Conservation (phyloP, 1,139 yeast species). For the Diutina neorugosa region DNA sequence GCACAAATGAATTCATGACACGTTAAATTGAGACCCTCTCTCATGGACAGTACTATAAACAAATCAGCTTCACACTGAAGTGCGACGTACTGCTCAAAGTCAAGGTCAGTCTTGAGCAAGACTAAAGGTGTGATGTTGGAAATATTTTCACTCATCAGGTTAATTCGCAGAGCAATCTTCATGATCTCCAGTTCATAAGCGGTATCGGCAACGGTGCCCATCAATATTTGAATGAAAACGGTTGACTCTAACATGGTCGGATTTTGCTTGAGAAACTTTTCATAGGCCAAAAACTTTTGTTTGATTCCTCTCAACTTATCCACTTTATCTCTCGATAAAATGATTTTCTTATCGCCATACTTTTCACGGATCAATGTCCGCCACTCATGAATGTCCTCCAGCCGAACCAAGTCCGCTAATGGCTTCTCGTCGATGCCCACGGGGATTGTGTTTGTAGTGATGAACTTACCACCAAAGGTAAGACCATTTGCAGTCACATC, state of each 20-base stretch:
- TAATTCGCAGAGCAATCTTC: conserved; percentile 74
- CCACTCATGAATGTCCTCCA: conserved; percentile 57
- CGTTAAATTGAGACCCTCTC: conserved; percentile 95
- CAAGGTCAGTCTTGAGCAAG: conserved; percentile 76
- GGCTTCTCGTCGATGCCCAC: conserved; percentile 78
- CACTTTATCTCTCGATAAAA: conserved; percentile 81
- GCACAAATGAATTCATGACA: conserved; percentile 90
- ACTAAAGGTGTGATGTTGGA: conserved; percentile 81
- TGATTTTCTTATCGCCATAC: conserved; percentile 60
- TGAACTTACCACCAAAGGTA: conserved; percentile 52
- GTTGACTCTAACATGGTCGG: conserved; percentile 63
- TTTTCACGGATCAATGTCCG: conserved; percentile 58
- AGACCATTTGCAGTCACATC: conserved; percentile 74
- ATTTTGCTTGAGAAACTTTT: conserved; percentile 53
- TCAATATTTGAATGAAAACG: conserved; percentile 74
- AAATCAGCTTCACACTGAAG: conserved; percentile 75
- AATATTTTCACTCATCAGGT: conserved; percentile 59
- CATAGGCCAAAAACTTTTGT: conserved; percentile 82
- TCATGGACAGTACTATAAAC: conserved; percentile 78
- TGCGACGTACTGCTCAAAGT: conserved; percentile 81
- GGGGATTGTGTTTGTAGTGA: conserved; percentile 59
- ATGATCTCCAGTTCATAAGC: conserved; percentile 62
- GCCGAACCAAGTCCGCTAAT: conserved; percentile 32
- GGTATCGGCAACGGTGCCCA: conserved; percentile 42
- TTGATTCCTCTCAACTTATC: conserved; percentile 83